A percentile compares a stretch with the other conserved stretches of the same genome.
Evolutionary conservation across 192 early-diverging fungal species (phyloP).

Genomic region (Coemansia guatemalensis): DNA sequence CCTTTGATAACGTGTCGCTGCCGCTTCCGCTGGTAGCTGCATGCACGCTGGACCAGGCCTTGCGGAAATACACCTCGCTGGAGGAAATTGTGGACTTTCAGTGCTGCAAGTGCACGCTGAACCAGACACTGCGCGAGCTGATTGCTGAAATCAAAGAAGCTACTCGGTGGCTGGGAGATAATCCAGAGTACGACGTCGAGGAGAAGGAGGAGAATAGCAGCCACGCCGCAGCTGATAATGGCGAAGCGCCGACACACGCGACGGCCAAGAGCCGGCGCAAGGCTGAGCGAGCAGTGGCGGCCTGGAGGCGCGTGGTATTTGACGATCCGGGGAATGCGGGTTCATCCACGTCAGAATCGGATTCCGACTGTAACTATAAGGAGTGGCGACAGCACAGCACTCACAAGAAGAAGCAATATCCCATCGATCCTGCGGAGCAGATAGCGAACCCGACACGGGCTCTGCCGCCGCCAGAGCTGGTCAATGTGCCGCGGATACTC

Average conservation of each 20-base stretch:
- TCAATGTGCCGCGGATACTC: conserved; percentile 38
- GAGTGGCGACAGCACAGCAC: background rate
- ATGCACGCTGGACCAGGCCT: conserved; percentile 42
- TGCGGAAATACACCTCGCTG: conserved; percentile 43
- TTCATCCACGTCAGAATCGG: conserved; percentile 19
- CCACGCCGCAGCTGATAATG: background rate
- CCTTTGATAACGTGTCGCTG: conserved; percentile 80
- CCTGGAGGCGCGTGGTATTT: conserved; percentile 41
- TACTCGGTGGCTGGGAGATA: conserved; percentile 29
- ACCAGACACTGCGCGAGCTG: conserved; percentile 44
- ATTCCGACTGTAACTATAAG: conserved; percentile 15
- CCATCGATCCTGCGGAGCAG: conserved; percentile 40
- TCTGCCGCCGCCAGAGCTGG: conserved; percentile 36
- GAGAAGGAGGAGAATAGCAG: background rate
- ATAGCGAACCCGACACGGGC: conserved; percentile 20
- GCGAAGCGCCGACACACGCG: background rate
- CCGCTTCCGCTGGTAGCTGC: conserved; percentile 57
- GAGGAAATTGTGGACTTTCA: conserved; percentile 43
- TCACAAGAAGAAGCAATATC: conserved; percentile 15
- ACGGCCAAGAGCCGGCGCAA: conserved; percentile 11
- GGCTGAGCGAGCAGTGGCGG: conserved; percentile 25
- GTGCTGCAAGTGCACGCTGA: conserved; percentile 52
- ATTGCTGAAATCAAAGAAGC: conserved; percentile 34
- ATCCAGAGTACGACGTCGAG: conserved; percentile 29
- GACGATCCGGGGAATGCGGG: conserved; percentile 3